phyloP scores from a whole-genome alignment of 2,329 filamentous ascomycete genomes.

The Colletotrichum acutatum region DNA sequence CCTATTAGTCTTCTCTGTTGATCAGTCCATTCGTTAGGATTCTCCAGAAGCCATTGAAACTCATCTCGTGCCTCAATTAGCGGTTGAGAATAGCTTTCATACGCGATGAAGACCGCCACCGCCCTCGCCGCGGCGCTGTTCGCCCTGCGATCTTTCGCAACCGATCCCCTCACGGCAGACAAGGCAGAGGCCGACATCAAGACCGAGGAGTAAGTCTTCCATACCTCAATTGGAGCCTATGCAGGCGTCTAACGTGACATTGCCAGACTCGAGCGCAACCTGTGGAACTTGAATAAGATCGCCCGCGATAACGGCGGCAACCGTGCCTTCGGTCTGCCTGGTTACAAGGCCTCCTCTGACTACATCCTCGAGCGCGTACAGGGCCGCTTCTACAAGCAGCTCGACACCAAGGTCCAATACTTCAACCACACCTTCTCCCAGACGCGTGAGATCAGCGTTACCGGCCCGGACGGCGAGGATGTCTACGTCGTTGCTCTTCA shows the following conservation, averaged over 20 bases:
- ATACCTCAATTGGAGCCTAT: not conserved
- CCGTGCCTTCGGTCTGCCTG: slow-evolving; percentile 68
- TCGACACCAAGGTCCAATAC: slow-evolving; percentile 57
- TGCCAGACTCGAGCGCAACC: slow-evolving; percentile 61
- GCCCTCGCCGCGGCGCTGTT: slow-evolving; percentile 32
- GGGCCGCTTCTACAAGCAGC: slow-evolving; percentile 51
- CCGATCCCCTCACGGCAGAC: slow-evolving; percentile 49
- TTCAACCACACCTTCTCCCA: slow-evolving; percentile 59
- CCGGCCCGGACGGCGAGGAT: slow-evolving; percentile 55
- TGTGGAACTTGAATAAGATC: slow-evolving; percentile 66
- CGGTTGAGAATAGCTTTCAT: slow-evolving; percentile 10
- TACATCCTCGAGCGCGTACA: slow-evolving; percentile 61
- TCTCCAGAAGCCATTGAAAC: slow-evolving; percentile 8
- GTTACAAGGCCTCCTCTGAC: slow-evolving; percentile 68
- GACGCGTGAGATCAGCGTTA: slow-evolving; percentile 54
- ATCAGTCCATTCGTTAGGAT: slow-evolving; percentile 27
- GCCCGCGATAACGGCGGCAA: slow-evolving; percentile 66
- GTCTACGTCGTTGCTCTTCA: slow-evolving; percentile 56
- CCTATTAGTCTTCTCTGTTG: not conserved
- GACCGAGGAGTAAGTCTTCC: slow-evolving; percentile 46
- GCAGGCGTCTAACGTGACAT: not conserved
- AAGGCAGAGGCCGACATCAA: slow-evolving; percentile 53
- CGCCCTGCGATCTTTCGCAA: slow-evolving; percentile 35
- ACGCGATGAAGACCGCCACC: slow-evolving; percentile 35
- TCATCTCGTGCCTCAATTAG: not conserved